phyloP scores from a whole-genome alignment of 805 yeast genomes.

The Ogataea saltuana region DNA sequence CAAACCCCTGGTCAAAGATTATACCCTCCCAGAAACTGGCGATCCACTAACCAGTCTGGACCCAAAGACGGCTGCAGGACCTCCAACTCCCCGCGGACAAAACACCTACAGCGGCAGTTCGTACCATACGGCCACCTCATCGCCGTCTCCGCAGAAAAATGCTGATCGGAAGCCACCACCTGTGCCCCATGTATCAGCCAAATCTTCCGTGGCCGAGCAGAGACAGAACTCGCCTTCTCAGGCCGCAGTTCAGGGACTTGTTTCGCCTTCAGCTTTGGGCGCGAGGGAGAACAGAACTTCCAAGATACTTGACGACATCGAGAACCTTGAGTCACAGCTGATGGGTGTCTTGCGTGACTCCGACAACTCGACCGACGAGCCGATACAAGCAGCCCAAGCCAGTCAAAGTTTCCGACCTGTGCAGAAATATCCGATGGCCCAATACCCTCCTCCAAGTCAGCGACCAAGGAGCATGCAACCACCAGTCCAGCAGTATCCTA shows the following conservation, averaged over 20 bases:
- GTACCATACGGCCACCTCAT: slow-evolving; percentile 8
- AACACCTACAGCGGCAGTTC: slow-evolving; percentile 13
- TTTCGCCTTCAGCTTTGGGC: background rate
- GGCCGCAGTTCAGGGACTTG: background rate
- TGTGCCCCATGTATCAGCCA: no score
- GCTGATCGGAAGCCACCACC: slow-evolving; percentile 15
- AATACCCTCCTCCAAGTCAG: slow-evolving; percentile 16
- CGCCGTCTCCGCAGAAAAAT: slow-evolving; percentile 12
- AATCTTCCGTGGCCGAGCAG: no score
- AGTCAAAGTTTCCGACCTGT: no score
- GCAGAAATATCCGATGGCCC: slow-evolving; percentile 5
- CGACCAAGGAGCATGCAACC: slow-evolving; percentile 8
- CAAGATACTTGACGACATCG: slow-evolving; percentile 30
- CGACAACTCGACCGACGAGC: background rate
- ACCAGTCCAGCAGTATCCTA: slow-evolving; percentile 6
- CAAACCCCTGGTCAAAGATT: slow-evolving; percentile 1
- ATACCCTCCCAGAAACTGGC: background rate
- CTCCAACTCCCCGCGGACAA: slow-evolving; percentile 6
- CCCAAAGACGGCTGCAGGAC: background rate
- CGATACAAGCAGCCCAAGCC: background rate
- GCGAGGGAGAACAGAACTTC: slow-evolving; percentile 24
- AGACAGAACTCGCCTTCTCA: slow-evolving; percentile 1
- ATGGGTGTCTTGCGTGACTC: slow-evolving; percentile 24
- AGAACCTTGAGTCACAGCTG: slow-evolving; percentile 30
- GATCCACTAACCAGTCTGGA: background rate